These are phyloP conservation scores for Penicillium psychrosexuale DNA, from an alignment of 2,329 filamentous ascomycete genomes.

Conservation along the genomic window DNA sequence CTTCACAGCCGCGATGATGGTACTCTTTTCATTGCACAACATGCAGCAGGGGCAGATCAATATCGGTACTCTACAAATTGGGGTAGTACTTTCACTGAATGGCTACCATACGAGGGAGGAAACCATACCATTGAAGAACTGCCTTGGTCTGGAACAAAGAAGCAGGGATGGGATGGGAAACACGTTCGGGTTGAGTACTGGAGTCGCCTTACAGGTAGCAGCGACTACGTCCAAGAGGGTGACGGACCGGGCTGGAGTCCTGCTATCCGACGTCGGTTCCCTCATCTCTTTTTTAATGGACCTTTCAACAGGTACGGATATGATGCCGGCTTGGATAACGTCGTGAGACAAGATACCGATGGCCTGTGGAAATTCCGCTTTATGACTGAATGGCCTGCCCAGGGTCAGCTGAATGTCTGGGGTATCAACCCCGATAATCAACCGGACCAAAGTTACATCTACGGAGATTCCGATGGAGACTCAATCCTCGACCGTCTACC, in stretches of 20 bases:
- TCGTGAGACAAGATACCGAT: slow-evolving; percentile 50
- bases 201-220: slow-evolving; percentile 58
- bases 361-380: slow-evolving; percentile 59
- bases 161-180: slow-evolving; percentile 59
- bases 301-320: slow-evolving; percentile 63
- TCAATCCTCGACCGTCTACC: slow-evolving; percentile 60
- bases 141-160: slow-evolving; percentile 57
- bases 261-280: slow-evolving; percentile 50
- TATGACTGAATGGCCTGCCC: slow-evolving; percentile 62
- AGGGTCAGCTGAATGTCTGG: slow-evolving; percentile 64
- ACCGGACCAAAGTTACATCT: slow-evolving; percentile 58
- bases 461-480: slow-evolving; percentile 61
- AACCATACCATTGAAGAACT: slow-evolving; percentile 49
- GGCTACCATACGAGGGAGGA: slow-evolving; percentile 55
- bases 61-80: slow-evolving; percentile 63
- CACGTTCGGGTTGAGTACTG: slow-evolving; percentile 64
- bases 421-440: slow-evolving; percentile 62
- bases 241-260: slow-evolving; percentile 46
- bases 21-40: slow-evolving; percentile 53
- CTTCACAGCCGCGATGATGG: slow-evolving; percentile 47
- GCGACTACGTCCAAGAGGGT: slow-evolving; percentile 58
- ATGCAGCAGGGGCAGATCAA: slow-evolving; percentile 59
- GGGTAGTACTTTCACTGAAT: slow-evolving; percentile 58
- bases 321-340: slow-evolving; percentile 57
- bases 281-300: slow-evolving; percentile 62